A percentile compares a stretch with the other conserved stretches of the same genome.
These are phyloP conservation scores for Thraustotheca clavata DNA, from an alignment of 352 stramenopile genomes.

Conservation along the genomic window DNA sequence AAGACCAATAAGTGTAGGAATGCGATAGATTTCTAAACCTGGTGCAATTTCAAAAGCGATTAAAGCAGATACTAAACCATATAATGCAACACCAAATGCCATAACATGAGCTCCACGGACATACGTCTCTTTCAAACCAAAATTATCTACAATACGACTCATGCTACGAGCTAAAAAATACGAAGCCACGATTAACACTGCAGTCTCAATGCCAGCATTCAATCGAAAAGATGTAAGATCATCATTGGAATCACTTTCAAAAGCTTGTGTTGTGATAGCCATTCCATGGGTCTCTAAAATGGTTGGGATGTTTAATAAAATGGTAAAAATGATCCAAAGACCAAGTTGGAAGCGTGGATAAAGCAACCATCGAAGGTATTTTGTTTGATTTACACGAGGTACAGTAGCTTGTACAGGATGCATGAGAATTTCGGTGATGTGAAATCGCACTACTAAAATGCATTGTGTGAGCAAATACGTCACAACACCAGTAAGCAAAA, in stretches of 20 bases:
- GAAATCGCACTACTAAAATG: conserved; percentile 16
- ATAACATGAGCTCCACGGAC: not conserved
- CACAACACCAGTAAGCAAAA: not conserved
- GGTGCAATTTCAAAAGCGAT: not conserved
- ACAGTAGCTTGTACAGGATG: conserved; percentile 5
- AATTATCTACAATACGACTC: conserved; percentile 18
- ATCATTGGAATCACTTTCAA: not conserved
- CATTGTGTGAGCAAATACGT: conserved; percentile 12
- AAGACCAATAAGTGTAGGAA: not conserved
- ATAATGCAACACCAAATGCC: not conserved
- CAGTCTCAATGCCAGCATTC: not conserved
- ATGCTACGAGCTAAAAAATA: conserved; percentile 9
- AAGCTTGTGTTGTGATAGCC: not conserved
- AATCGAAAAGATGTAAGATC: not conserved
- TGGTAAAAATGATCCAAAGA: not conserved
- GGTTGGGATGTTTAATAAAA: not conserved
- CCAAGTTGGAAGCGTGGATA: conserved; percentile 10
- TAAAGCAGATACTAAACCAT: not conserved
- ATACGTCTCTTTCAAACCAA: conserved; percentile 14
- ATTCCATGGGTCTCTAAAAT: not conserved
- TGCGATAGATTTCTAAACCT: not conserved
- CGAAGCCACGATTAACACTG: not conserved
- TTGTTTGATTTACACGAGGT: not conserved
- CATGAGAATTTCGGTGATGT: conserved; percentile 14
- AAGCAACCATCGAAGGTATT: conserved; percentile 17